Percentiles rank a stretch among this genome's conserved stretches.
phyloP scores from a whole-genome alignment of 805 yeast genomes.

The Cyberlindnera sargentensis region DNA sequence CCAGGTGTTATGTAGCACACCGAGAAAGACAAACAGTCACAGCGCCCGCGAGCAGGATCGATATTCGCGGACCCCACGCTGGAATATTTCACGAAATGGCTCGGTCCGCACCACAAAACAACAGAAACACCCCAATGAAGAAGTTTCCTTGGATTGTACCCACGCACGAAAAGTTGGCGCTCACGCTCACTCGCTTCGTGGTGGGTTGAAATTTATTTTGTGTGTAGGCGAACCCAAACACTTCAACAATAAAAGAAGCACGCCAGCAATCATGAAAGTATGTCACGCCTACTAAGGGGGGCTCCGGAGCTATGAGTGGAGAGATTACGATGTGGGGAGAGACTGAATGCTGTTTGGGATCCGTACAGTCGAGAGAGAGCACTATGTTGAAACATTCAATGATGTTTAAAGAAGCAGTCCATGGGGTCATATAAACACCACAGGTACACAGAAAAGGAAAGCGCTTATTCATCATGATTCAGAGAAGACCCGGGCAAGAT shows the following conservation, averaged over 20 bases:
- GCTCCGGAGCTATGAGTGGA: neutral
- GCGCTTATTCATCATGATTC: too few species aligned
- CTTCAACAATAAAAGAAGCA: neutral
- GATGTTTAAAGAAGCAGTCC: too few species aligned
- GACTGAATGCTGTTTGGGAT: too few species aligned
- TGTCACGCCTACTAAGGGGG: neutral
- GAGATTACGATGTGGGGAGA: too few species aligned
- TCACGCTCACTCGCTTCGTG: neutral
- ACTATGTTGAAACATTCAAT: too few species aligned
- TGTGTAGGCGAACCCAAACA: constrained; percentile 1
- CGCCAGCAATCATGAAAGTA: constrained; percentile 15
- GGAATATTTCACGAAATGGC: neutral
- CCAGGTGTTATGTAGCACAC: neutral
- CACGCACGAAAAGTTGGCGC: constrained; percentile 18
- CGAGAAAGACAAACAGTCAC: neutral
- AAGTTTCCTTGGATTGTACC: constrained; percentile 11
- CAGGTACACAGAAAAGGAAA: too few species aligned
- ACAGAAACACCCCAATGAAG: constrained; percentile 5
- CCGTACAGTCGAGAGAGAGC: too few species aligned
- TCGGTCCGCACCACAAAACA: neutral
- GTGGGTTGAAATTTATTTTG: constrained; percentile 16
- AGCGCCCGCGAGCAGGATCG: neutral
- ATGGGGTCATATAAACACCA: too few species aligned
- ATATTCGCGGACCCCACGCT: neutral
- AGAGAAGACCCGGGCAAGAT: too few species aligned